Percentiles rank a stretch among this genome's conserved stretches.
phyloP scores from a whole-genome alignment of 2,329 filamentous ascomycete species.

The Basipetospora chlamydospora region DNA sequence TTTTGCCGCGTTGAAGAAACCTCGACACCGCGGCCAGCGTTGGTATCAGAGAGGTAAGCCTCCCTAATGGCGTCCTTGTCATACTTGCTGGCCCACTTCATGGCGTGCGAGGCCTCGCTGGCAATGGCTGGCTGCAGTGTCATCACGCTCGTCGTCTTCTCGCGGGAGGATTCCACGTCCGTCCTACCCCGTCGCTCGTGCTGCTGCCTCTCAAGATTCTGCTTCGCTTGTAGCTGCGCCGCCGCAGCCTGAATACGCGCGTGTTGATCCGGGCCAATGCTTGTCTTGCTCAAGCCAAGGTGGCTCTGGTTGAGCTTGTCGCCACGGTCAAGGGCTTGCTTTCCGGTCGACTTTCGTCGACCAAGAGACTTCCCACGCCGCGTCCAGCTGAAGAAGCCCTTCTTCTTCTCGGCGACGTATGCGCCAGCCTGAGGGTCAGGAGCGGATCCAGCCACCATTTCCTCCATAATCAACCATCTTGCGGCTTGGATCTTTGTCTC shows the following conservation, averaged over 20 bases:
- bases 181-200: slow-evolving; percentile 36
- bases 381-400: slow-evolving; percentile 81
- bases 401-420: slow-evolving; percentile 81
- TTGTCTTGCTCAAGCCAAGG: slow-evolving; percentile 56
- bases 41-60: slow-evolving; percentile 65
- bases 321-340: slow-evolving; percentile 35
- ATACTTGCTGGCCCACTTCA: slow-evolving; percentile 95
- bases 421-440: slow-evolving; percentile 71
- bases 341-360: slow-evolving; percentile 57
- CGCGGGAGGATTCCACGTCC: slow-evolving; percentile 36
- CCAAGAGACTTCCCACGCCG: slow-evolving; percentile 47
- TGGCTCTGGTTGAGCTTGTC: slow-evolving; percentile 27
- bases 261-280: slow-evolving; percentile 80
- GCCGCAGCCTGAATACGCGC: slow-evolving; percentile 87
- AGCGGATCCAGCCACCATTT: slow-evolving; percentile 87
- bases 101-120: slow-evolving; percentile 76
- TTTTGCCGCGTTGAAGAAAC: slow-evolving; percentile 21
- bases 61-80: slow-evolving; percentile 78
- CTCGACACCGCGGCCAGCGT: slow-evolving; percentile 52
- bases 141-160: slow-evolving; percentile 79
- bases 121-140: slow-evolving; percentile 75
- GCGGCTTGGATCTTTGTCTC: slow-evolving; percentile 73
- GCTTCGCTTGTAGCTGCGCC: slow-evolving; percentile 60
- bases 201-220: slow-evolving; percentile 41
- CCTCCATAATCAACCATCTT: slow-evolving; percentile 88